Evolutionary conservation across 1,284 basidiomycete genomes (phyloP).

Genomic region (Ustilago hordei): DNA sequence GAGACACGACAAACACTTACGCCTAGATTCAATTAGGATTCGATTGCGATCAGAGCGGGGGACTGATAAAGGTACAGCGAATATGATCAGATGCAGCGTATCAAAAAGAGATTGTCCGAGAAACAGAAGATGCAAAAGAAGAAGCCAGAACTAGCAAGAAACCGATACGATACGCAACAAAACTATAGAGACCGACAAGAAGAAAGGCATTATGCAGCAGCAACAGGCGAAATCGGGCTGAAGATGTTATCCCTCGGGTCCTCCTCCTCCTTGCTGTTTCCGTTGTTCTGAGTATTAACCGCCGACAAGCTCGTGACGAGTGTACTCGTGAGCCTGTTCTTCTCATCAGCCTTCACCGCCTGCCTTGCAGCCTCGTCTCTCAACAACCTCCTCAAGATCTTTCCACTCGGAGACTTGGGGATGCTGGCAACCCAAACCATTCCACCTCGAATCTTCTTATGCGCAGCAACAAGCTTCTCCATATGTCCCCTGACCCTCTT

Average conservation of each 20-base stretch:
- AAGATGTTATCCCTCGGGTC: conserved; percentile 43
- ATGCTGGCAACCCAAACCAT: conserved; percentile 59
- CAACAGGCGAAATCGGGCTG: conserved; percentile 42
- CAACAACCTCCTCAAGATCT: conserved; percentile 61
- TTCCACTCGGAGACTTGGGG: conserved; percentile 64
- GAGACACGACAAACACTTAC: too few relatives aligned
- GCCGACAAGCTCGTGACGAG: conserved; percentile 18
- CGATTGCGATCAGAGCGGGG: neutral
- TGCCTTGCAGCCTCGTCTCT: conserved; percentile 43
- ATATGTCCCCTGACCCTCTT: conserved; percentile 35
- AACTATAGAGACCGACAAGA: neutral
- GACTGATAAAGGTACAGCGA: conserved; percentile 1
- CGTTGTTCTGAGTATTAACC: conserved; percentile 12
- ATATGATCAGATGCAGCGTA: neutral
- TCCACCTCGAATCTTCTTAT: conserved; percentile 69
- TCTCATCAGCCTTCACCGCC: conserved; percentile 29
- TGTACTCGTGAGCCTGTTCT: conserved; percentile 33
- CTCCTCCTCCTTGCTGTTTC: conserved; percentile 30
- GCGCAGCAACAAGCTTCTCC: conserved; percentile 63
- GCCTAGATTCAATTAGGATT: neutral
- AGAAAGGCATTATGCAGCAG: conserved; percentile 27
- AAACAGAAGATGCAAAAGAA: neutral
- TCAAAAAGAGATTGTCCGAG: conserved; percentile 4
- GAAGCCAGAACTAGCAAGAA: neutral
- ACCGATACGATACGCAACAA: neutral